phyloP scores from a whole-genome alignment of 2,329 filamentous ascomycete genomes.

The Aspergillus fijiensis region DNA sequence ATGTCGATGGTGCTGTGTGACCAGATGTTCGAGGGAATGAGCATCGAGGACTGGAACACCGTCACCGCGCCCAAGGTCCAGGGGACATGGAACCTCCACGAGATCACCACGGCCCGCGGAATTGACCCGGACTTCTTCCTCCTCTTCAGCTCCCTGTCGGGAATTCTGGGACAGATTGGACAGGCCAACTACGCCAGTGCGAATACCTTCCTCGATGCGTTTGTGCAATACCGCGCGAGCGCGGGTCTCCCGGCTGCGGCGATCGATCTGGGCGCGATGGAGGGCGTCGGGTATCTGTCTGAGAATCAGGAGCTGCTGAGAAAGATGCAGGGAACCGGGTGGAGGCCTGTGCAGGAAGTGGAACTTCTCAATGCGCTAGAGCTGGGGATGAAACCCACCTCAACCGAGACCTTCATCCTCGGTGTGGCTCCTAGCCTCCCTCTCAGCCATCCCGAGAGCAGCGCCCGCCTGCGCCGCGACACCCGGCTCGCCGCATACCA shows the following conservation, averaged over 20 bases:
- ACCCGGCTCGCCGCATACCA: conserved; percentile 10
- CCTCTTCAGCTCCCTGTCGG: conserved; percentile 38
- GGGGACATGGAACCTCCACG: conserved; percentile 30
- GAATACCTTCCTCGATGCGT: conserved; percentile 39
- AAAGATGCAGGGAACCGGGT: neutral
- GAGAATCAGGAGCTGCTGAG: neutral
- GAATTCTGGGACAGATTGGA: conserved; percentile 30
- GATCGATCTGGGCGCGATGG: conserved; percentile 24
- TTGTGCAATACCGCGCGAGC: conserved; percentile 24
- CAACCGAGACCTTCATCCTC: neutral
- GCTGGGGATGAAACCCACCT: neutral
- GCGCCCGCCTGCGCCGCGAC: conserved; percentile 5
- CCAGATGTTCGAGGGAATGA: conserved; percentile 24
- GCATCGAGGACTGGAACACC: conserved; percentile 29
- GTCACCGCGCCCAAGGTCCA: conserved; percentile 35
- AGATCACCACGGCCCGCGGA: no score
- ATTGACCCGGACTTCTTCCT: conserved; percentile 45
- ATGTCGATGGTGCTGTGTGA: conserved; percentile 18
- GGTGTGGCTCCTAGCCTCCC: neutral
- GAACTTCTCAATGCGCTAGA: neutral
- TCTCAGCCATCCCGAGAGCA: conserved; percentile 1
- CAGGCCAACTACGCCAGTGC: conserved; percentile 41
- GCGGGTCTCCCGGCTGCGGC: conserved; percentile 19
- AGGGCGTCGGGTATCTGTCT: conserved; percentile 16
- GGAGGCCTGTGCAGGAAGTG: neutral